A percentile compares a stretch with the other conserved stretches of the same genome.
Evolutionary conservation across 768 basidiomycete species (phyloP).

Genomic region (Boletus huronensis): DNA sequence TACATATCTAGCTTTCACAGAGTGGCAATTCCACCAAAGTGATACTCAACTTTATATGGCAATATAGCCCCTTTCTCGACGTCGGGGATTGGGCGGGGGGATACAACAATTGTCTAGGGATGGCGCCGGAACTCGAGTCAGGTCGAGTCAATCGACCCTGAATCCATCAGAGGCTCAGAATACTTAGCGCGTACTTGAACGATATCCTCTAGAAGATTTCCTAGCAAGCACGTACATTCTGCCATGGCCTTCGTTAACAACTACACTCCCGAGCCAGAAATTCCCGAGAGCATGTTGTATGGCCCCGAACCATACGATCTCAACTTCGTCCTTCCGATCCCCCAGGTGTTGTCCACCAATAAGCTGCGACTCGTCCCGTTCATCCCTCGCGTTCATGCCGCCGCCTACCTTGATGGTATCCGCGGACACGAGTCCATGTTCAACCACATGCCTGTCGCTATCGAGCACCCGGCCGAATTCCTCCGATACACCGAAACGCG

Average conservation of each 20-base stretch:
- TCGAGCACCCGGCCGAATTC: constrained; percentile 12
- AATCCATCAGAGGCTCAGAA: neutral
- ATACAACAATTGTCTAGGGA: no score
- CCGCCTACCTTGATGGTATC: constrained; percentile 15
- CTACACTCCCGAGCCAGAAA: constrained; percentile 6
- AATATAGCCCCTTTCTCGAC: neutral
- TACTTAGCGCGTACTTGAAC: no score
- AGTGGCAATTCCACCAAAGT: neutral
- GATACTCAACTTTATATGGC: neutral
- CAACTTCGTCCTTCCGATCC: constrained; percentile 17
- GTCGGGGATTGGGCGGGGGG: no score
- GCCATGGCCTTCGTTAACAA: constrained; percentile 23
- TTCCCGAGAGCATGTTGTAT: constrained; percentile 15
- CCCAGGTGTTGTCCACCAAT: constrained; percentile 12
- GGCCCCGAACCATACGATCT: constrained; percentile 29
- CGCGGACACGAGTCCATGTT: constrained; percentile 22
- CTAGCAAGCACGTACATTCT: neutral
- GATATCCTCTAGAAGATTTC: neutral
- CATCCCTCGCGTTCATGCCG: constrained; percentile 19
- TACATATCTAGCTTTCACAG: neutral
- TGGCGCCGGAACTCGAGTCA: no score
- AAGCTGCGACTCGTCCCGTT: constrained; percentile 23
- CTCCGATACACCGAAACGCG: constrained; percentile 10
- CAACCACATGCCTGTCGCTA: constrained; percentile 2
- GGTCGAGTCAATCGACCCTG: no score